Evolutionary conservation across 176 grass and related monocot species (phyloP).

Genomic region (Aegilops speltoides): DNA sequence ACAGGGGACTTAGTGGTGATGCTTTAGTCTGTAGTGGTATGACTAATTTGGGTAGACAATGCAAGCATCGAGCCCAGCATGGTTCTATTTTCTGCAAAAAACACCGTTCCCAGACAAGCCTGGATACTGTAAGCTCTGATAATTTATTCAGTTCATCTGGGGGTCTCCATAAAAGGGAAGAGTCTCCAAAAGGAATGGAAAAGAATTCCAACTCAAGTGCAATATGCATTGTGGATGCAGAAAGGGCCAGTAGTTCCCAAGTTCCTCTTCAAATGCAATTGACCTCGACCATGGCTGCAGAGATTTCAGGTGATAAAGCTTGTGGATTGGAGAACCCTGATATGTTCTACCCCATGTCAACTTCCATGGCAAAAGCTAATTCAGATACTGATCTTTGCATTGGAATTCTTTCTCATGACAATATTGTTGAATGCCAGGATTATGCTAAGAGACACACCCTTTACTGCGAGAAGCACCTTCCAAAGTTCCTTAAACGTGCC

Average conservation of each 20-base stretch:
- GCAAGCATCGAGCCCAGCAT: slow-evolving; percentile 90
- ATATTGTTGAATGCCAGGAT: slow-evolving; percentile 71
- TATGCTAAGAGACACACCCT: slow-evolving; percentile 76
- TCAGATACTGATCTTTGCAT: slow-evolving; percentile 55
- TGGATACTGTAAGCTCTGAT: slow-evolving; percentile 42
- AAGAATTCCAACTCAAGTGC: slow-evolving; percentile 39
- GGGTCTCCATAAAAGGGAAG: slow-evolving; percentile 29
- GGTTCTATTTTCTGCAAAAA: slow-evolving; percentile 95
- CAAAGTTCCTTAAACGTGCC: slow-evolving; percentile 97
- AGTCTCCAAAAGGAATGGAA: slow-evolving; percentile 26
- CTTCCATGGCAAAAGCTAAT: slow-evolving; percentile 34
- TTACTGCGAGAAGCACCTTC: slow-evolving; percentile 93
- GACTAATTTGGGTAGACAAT: slow-evolving; percentile 91
- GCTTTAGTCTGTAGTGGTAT: slow-evolving; percentile 63
- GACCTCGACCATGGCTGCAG: slow-evolving; percentile 16
- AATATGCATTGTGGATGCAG: not conserved
- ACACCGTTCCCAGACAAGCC: slow-evolving; percentile 55
- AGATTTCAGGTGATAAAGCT: slow-evolving; percentile 57
- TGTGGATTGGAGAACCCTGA: slow-evolving; percentile 42
- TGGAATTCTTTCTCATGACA: slow-evolving; percentile 47
- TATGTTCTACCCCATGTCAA: slow-evolving; percentile 37
- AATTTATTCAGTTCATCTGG: slow-evolving; percentile 43
- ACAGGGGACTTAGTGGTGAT: slow-evolving; percentile 48
- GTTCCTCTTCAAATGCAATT: slow-evolving; percentile 34
- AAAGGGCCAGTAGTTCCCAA: slow-evolving; percentile 35